Conservation (phyloP, 106 monocot species). For the Ottelia alismoides region DNA sequence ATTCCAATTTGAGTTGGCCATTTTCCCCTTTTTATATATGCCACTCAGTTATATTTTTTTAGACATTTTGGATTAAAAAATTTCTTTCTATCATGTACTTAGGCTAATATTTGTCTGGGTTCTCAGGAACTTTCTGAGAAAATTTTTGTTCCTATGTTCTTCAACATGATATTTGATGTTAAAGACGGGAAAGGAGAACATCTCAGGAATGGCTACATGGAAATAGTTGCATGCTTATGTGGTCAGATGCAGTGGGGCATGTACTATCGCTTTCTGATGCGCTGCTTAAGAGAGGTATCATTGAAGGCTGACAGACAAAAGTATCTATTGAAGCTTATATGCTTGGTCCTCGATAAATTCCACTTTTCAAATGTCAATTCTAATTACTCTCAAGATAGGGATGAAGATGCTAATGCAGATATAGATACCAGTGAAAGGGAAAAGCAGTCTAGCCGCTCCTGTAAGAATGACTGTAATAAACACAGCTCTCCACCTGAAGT, state of each 20-base stretch:
- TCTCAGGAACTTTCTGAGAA: slow-evolving; percentile 39
- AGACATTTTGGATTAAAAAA: too few relatives aligned
- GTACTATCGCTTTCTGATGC: slow-evolving; percentile 47
- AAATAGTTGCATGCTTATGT: slow-evolving; percentile 66
- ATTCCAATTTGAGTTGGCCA: too few relatives aligned
- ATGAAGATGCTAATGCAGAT: background rate
- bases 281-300: slow-evolving; percentile 58
- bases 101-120: too few relatives aligned
- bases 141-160: slow-evolving; percentile 80
- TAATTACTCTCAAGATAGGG: background rate
- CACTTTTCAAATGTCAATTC: slow-evolving; percentile 32
- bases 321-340: slow-evolving; percentile 59
- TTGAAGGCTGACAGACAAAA: slow-evolving; percentile 64
- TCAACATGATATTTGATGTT: slow-evolving; percentile 76
- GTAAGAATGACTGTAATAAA: background rate
- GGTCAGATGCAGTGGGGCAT: slow-evolving; percentile 56
- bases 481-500: slow-evolving; percentile 17
- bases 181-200: slow-evolving; percentile 83
- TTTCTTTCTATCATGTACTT: too few relatives aligned
- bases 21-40: too few relatives aligned
- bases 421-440: slow-evolving; percentile 2
- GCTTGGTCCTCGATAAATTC: slow-evolving; percentile 59
- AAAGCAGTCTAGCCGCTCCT: background rate
- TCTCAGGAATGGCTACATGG: slow-evolving; percentile 59
- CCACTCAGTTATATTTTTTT: too few relatives aligned